A percentile compares a stretch with the other conserved stretches of the same genome.
Evolutionary conservation across 306 rosid species (phyloP).

Genomic region (Lathyrus oleraceus): DNA sequence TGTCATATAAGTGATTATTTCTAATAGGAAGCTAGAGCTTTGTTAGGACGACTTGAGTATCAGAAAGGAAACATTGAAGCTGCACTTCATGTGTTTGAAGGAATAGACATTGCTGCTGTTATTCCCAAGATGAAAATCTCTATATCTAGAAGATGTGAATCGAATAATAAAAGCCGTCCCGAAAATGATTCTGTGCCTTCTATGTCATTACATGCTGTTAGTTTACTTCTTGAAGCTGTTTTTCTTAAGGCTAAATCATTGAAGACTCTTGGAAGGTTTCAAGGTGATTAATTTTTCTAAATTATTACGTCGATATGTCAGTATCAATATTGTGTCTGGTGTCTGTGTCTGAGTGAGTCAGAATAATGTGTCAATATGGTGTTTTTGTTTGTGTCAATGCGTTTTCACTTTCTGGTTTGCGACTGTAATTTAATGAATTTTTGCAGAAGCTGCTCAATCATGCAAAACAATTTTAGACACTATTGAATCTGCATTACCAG

Average conservation of each 20-base stretch:
- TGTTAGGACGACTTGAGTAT: conserved; percentile 91
- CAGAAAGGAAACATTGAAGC: conserved; percentile 84
- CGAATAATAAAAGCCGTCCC: conserved; percentile 53
- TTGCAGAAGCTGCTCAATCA: conserved; percentile 85
- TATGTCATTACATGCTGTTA: conserved; percentile 89
- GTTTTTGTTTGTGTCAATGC: neutral
- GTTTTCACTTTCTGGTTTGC: too few species aligned
- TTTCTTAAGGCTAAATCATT: conserved; percentile 82
- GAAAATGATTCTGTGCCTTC: conserved; percentile 60
- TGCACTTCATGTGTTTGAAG: conserved; percentile 95
- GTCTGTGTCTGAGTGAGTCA: neutral
- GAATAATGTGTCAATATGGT: neutral
- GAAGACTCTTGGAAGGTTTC: conserved; percentile 77
- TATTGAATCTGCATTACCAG: conserved; percentile 83
- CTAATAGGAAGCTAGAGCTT: conserved; percentile 88
- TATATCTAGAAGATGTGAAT: conserved; percentile 63
- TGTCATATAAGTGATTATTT: too few species aligned
- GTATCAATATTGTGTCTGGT: neutral
- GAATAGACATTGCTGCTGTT: conserved; percentile 80
- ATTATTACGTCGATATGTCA: neutral
- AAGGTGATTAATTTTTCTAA: conserved; percentile 49
- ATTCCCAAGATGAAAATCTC: conserved; percentile 68
- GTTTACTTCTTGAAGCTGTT: conserved; percentile 89
- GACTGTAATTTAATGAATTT: conserved; percentile 9
- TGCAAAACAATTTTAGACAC: conserved; percentile 82